Base-by-base conservation (phyloP, 2,329 filamentous ascomycete genomes). In the Colletotrichum destructivum region DNA sequence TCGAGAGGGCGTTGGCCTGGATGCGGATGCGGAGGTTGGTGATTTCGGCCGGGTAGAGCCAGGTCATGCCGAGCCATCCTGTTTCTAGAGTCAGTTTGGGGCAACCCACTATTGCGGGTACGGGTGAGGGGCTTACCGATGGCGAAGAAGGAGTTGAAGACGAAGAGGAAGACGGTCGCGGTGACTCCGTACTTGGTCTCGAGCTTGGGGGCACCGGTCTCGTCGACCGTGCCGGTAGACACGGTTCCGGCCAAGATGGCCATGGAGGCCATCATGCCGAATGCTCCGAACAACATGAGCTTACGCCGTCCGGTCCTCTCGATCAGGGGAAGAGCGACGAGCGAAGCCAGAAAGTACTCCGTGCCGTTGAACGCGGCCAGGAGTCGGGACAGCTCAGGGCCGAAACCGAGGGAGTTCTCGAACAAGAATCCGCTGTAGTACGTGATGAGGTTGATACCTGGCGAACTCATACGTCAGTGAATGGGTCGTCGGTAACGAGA, bases 1-100 rank as follows among this genome's bases (percentile, higher is more conserved):
- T 92, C 2, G 88, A 88, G 47, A 92, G 81, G 1, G 91, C 91
- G 76, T 92, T 92, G 61, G 89, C 89, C 16, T 89, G 89, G 16
- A 88, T 89, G 72, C 89, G 86, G 60, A 89, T 91, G 71, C 86
- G 84, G 71, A 91, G 79, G 40, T 89, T 87, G 74, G 88, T 88
- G 74, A 91, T 87, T 76, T 91, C 89, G 56, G 89, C 88, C 4
- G 89, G 87, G 79, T 90, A 91, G 12, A 91, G 80, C 89, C 88
- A 91, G 11, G 88, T 87, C 79, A 91, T 88, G 26, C 88, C 88
- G 57, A 91, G 83, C 88, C 88, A 91, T 21, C 87, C 69, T 72
- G 16, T 7, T 40, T 18, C 35, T 4, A 5, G 7, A 23, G 59
- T 71, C 5, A 72, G 60, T 31, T 23, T 23, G 11, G 8, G 13